Percentiles rank a stretch among this genome's conserved stretches.
These are phyloP conservation scores for Ophiostoma perfectum DNA, from an alignment of 2,329 filamentous ascomycete species.

Conservation along the genomic window DNA sequence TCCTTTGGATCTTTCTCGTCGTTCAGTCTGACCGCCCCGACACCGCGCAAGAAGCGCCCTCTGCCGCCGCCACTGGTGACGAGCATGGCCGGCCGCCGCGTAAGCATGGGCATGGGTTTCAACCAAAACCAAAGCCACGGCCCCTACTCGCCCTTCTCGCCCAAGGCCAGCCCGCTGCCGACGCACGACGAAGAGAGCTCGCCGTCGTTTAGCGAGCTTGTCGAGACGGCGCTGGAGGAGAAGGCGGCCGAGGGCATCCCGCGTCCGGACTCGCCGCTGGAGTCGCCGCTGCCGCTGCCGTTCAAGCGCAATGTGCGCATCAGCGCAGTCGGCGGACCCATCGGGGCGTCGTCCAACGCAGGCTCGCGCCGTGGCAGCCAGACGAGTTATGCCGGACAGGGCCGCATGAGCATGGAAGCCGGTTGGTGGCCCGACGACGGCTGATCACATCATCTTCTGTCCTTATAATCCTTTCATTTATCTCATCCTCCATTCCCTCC, in stretches of 20 bases:
- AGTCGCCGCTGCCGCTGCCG: constrained; percentile 23
- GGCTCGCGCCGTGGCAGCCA: background rate
- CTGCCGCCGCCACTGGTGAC: background rate
- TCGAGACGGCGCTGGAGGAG: background rate
- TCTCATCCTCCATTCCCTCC: background rate
- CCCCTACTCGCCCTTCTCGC: constrained; percentile 7
- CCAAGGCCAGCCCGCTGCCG: constrained; percentile 1
- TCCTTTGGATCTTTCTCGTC: background rate
- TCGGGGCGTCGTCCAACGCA: background rate
- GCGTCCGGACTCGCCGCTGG: constrained; percentile 34
- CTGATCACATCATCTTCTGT: constrained; percentile 16
- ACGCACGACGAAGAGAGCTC: background rate
- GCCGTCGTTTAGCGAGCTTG: background rate
- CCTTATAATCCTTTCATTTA: background rate
- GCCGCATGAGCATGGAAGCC: constrained; percentile 27
- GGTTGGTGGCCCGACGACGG: constrained; percentile 32
- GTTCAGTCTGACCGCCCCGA: background rate
- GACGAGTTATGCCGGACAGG: background rate
- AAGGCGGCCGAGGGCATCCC: constrained; percentile 27
- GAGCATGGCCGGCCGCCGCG: background rate
- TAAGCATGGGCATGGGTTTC: background rate
- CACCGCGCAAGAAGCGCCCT: constrained; percentile 6
- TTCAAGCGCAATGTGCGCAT: constrained; percentile 35
- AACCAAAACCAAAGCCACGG: background rate
- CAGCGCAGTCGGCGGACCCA: constrained; percentile 34